phyloP scores from a whole-genome alignment of 2,329 filamentous ascomycete species.

The Nigrospora sphaerica region DNA sequence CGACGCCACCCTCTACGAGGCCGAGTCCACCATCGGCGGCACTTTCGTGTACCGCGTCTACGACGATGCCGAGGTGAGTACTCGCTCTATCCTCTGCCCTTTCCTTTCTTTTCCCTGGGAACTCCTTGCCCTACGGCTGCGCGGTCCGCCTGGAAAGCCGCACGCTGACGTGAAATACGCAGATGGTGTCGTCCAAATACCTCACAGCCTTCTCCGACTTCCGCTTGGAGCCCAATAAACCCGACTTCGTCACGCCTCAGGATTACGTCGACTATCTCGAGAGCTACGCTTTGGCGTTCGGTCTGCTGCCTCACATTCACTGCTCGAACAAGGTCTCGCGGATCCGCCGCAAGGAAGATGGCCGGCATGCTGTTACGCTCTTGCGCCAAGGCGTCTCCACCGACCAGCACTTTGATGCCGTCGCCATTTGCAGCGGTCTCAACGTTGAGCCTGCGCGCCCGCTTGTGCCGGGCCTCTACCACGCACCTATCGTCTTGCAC shows the following conservation, averaged over 20 bases:
- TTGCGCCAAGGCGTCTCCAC: background rate
- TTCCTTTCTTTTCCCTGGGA: background rate
- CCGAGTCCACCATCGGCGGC: conserved; percentile 29
- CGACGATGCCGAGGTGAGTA: conserved; percentile 31
- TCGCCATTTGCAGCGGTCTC: conserved; percentile 37
- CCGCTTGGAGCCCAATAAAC: conserved; percentile 25
- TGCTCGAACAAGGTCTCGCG: conserved; percentile 22
- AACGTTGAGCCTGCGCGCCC: conserved; percentile 34
- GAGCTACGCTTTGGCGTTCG: conserved; percentile 29
- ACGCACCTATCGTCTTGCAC: conserved; percentile 29
- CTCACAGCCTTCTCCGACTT: conserved; percentile 39
- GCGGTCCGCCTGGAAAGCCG: background rate
- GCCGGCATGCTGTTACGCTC: too few species aligned
- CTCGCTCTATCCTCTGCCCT: background rate
- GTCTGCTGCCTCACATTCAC: conserved; percentile 28
- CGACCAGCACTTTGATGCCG: conserved; percentile 33
- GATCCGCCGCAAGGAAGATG: conserved; percentile 10
- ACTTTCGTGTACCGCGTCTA: conserved; percentile 35
- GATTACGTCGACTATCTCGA: conserved; percentile 35
- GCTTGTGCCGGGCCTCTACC: conserved; percentile 28
- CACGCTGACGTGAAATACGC: background rate
- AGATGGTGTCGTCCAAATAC: conserved; percentile 35
- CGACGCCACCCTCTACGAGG: conserved; percentile 33
- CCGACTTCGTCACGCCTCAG: conserved; percentile 35
- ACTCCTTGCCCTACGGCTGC: background rate